Evolutionary conservation across 192 early-diverging fungal genomes (phyloP).

Genomic region (Coemansia pectinata): DNA sequence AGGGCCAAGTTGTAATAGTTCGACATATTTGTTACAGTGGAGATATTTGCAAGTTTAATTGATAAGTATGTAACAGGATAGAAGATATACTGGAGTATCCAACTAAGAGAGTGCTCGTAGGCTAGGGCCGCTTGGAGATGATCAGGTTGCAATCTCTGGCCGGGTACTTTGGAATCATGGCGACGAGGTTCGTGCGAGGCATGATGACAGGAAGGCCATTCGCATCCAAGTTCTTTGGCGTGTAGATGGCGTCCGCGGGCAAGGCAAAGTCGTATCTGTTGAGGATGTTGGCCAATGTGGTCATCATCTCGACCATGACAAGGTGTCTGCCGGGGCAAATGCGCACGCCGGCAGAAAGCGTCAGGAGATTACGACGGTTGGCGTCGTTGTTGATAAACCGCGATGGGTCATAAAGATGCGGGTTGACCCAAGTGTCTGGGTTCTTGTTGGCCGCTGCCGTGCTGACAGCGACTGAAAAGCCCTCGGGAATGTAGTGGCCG

Average conservation of each 20-base stretch:
- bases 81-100: not conserved
- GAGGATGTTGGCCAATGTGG: constrained; percentile 46
- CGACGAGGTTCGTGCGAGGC: constrained; percentile 35
- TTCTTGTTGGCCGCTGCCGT: constrained; percentile 32
- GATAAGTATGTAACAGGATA: not conserved
- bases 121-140: constrained; percentile 16
- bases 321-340: constrained; percentile 43
- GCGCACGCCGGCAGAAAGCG: constrained; percentile 40
- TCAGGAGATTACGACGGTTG: constrained; percentile 34
- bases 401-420: constrained; percentile 24
- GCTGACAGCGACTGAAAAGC: constrained; percentile 27
- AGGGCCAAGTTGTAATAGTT: not conserved
- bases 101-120: not conserved
- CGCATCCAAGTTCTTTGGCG: constrained; percentile 16
- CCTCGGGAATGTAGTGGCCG: constrained; percentile 31
- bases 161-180: constrained; percentile 37
- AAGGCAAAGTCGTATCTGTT: constrained; percentile 38
- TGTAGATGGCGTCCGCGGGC: constrained; percentile 20
- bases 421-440: constrained; percentile 25
- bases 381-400: constrained; percentile 25
- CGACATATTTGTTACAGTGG: not conserved
- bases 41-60: not conserved
- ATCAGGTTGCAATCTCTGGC: constrained; percentile 34
- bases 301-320: constrained; percentile 38
- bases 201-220: constrained; percentile 31